Base-by-base conservation (phyloP, 495 filamentous ascomycete genomes). In the Niebla homalea region DNA sequence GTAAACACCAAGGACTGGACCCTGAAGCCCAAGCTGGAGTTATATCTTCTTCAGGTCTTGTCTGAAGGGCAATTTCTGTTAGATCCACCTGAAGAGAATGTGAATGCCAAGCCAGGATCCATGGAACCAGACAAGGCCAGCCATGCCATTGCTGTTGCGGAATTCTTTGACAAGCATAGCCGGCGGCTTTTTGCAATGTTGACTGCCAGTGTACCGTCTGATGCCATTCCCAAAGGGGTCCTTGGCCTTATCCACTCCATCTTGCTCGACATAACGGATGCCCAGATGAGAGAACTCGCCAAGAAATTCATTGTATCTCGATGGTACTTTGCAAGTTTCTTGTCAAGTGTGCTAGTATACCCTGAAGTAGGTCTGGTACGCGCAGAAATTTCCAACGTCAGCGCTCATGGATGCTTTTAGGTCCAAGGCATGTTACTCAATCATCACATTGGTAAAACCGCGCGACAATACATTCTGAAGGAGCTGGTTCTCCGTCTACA, bases 41-140 rank as follows among this genome's bases (percentile, higher is more conserved):
- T 86, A 59, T 95, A 88, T 60, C 77, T 98, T 5, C 90, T 93
- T 86, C 81, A 87, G 60, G 83, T 90, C 51, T 76, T 98, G 18
- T 86, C 94, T 66, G 85, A 89, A 60, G 92, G 92, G 51, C 80
- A 85, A 22, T 96, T 95, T 61, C 68, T 98, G 48, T 71, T 95
- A 63, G 87, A 95, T 54, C 73, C 76, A 58, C 84, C 85, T 42
- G 65, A 85, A 29, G 75, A 78, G 36, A 71, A 74, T 47, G 76
- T 72, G 66, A 77, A 67, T 57, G 70, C 75, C 59, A 82, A 81
- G 65, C 79, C 86, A 59, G 45, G 25, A 36, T 41, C 39, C 2
- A 10, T 29, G n/a, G 45, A 48, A 19, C 45, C 45, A 25, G 26
- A 48, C 25, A 35, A 35, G 36, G 45, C 45, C 16, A 48, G 45